These are phyloP conservation scores for rapeseed (Brassica napus) DNA, from an alignment of 345 rosid genomes.

Conservation along the genomic window Da-Ae NC_063436.1:24312501-24313000, in stretches of 20 bases:
- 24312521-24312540: neutral
- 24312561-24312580: neutral
- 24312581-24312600: conserved; percentile 2
- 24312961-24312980: too few relatives aligned
- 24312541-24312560: neutral
- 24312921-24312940: too few relatives aligned
- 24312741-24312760: neutral
- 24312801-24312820: too few relatives aligned
- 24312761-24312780: neutral
- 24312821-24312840: too few relatives aligned
- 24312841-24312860: neutral
- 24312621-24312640: too few relatives aligned
- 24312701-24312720: neutral
- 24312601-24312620: neutral
- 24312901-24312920: too few relatives aligned
- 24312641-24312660: neutral
- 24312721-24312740: neutral
- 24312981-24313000: too few relatives aligned
- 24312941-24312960: too few relatives aligned
- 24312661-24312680: conserved; percentile 18
- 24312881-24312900: too few relatives aligned
- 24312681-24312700: neutral
- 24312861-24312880: too few relatives aligned
- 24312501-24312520: neutral
- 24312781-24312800: neutral